Evolutionary conservation across 441 rosid genomes (phyloP).

Genomic region (Jatropha podagrica): DNA sequence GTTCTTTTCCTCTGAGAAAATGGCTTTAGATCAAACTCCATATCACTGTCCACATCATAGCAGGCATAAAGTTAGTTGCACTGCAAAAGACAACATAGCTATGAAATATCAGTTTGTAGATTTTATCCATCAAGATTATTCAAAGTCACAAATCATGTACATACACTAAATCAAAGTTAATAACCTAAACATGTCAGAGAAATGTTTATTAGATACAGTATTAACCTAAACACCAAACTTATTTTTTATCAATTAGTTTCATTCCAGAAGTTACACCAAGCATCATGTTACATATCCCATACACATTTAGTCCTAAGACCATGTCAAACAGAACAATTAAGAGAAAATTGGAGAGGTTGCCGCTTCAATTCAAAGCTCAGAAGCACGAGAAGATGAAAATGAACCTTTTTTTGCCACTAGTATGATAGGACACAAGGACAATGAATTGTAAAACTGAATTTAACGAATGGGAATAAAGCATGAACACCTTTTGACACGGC

Average conservation of each 20-base stretch:
- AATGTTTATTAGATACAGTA: background rate
- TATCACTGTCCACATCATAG: conserved; percentile 43
- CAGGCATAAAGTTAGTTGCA: background rate
- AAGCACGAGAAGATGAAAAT: background rate
- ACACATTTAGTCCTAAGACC: background rate
- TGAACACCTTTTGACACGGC: conserved; percentile 57
- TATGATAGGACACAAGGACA: background rate
- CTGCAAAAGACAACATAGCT: background rate
- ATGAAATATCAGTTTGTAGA: too few relatives aligned
- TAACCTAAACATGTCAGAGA: background rate
- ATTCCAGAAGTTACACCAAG: too few relatives aligned
- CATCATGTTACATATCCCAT: background rate
- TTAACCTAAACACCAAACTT: background rate
- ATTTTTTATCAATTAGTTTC: background rate
- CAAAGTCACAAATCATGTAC: too few relatives aligned
- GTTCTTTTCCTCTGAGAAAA: conserved; percentile 73
- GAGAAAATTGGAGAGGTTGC: background rate
- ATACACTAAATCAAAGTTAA: too few relatives aligned
- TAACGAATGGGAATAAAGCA: conserved; percentile 5
- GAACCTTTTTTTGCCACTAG: background rate
- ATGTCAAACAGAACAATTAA: background rate
- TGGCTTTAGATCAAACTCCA: conserved; percentile 55
- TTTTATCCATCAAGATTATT: too few relatives aligned
- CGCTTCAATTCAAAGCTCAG: background rate
- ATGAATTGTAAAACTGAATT: background rate